Base-by-base conservation (phyloP, 2,329 filamentous ascomycete genomes). In the Hortaea sp. region DNA sequence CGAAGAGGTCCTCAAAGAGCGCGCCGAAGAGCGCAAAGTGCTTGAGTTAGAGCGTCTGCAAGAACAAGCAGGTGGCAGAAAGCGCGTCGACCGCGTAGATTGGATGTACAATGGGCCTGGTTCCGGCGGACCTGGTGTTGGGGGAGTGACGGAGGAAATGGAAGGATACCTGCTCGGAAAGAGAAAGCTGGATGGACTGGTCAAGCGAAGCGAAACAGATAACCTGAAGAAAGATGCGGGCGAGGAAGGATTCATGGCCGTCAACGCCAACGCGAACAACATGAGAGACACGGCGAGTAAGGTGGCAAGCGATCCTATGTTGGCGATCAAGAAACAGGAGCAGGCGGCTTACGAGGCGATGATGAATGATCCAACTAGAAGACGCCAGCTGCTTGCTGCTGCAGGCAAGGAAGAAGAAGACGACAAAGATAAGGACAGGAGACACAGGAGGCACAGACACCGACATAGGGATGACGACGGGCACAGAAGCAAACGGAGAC, bases 71-170 rank as follows among this genome's bases (percentile, higher is more conserved):
- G 92, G 92, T 34, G 88, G 89, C 46, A 80, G 78, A 58, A 89
- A 88, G 61, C 77, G 84, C 44, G 70, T 84, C 29, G 83, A 90
- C 57, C 81, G 88, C 32, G 90, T 98, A 28, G 92, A 97, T 60
- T 98, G 92, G 87, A 95, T 98, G 88, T 98, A 98, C 68, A 81
- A 84, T 57, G 90, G 90, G 1, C 88, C 92, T 6, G 84, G 83
- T 42, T 76, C 74, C 47, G 86, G 87, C 32, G 82, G 85, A 60
- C 72, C 74, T n/a, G 84, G 84, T 29, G 86, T 79, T 35, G 79
- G 77, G 27, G 69, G 65, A 13, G 67, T 70, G 4, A 80, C 69
- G 0, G 90, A 95, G 65, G 92, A 97, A 68, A 88, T 87, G 69
- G 92, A 98, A 62, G 88, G 85, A 4, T 98, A 94, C 63, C 69